Percentiles rank a stretch among this genome's conserved stretches.
Conservation (phyloP, 495 filamentous ascomycete species). For the Jackrogersella minutella region DNA sequence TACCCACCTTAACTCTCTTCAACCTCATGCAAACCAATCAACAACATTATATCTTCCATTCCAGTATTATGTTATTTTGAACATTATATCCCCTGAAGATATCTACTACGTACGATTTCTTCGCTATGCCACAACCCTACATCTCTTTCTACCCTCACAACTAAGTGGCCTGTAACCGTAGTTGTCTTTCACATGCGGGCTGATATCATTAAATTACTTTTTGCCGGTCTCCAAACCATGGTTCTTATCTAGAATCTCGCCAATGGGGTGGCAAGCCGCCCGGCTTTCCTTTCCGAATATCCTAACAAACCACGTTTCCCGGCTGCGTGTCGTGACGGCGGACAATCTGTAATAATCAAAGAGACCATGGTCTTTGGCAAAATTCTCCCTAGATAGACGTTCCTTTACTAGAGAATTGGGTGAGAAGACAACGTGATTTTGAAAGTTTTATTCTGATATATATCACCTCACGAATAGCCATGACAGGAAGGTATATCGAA, state of each 20-base stretch:
- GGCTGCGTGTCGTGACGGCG: neutral
- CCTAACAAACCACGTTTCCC: slow-evolving; percentile 26
- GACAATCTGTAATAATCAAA: slow-evolving; percentile 2
- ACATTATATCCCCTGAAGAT: slow-evolving; percentile 23
- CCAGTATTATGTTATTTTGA: neutral
- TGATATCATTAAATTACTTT: slow-evolving; percentile 29
- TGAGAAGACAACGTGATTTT: neutral
- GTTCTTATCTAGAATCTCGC: slow-evolving; percentile 23
- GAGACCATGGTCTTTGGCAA: neutral
- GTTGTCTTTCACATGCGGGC: slow-evolving; percentile 10
- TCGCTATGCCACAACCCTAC: neutral
- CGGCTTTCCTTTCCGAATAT: slow-evolving; percentile 28
- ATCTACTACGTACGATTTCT: neutral
- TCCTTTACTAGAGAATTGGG: too few species aligned
- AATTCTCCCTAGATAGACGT: neutral
- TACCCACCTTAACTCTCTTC: too few species aligned
- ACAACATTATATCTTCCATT: too few species aligned
- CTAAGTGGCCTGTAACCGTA: neutral
- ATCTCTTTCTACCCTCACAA: neutral
- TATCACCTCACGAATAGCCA: neutral
- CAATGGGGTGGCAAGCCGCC: slow-evolving; percentile 32
- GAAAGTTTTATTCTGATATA: neutral
- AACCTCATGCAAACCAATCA: too few species aligned
- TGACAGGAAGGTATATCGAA: neutral
- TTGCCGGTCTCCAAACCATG: slow-evolving; percentile 25